Conservation (phyloP, 805 yeast genomes). For the Candida saitoana region DNA sequence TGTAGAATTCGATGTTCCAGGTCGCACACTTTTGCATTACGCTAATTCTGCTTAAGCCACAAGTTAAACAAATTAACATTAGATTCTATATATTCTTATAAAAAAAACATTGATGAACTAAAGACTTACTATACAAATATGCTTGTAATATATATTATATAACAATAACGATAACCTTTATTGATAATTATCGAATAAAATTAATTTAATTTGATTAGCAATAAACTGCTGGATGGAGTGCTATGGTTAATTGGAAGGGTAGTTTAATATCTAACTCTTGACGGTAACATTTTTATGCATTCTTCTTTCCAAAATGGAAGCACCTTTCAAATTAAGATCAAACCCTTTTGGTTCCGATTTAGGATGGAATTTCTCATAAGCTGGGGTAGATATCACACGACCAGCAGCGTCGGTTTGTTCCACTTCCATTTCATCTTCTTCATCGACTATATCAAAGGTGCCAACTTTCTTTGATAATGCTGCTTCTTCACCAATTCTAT, state of each 20-base stretch:
- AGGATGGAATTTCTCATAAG: slow-evolving; percentile 9
- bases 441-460: slow-evolving; percentile 27
- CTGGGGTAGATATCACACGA: slow-evolving; percentile 6
- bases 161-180: background rate
- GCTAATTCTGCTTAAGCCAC: background rate
- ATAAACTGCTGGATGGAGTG: background rate
- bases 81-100: background rate
- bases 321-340: slow-evolving; percentile 48
- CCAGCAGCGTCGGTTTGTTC: slow-evolving; percentile 13
- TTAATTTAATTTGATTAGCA: background rate
- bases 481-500: slow-evolving; percentile 70
- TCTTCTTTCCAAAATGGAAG: slow-evolving; percentile 49
- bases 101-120: slow-evolving; percentile 1
- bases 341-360: slow-evolving; percentile 23
- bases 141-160: background rate
- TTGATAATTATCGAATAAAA: too few relatives aligned
- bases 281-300: slow-evolving; percentile 15
- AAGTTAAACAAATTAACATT: background rate
- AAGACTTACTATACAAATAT: background rate
- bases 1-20: background rate
- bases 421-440: slow-evolving; percentile 35
- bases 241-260: too few relatives aligned
- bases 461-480: slow-evolving; percentile 24
- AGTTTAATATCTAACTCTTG: too few relatives aligned
- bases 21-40: background rate